These are phyloP conservation scores for Crucibulum laeve DNA, from an alignment of 768 basidiomycete species.

Conservation along the genomic window DNA sequence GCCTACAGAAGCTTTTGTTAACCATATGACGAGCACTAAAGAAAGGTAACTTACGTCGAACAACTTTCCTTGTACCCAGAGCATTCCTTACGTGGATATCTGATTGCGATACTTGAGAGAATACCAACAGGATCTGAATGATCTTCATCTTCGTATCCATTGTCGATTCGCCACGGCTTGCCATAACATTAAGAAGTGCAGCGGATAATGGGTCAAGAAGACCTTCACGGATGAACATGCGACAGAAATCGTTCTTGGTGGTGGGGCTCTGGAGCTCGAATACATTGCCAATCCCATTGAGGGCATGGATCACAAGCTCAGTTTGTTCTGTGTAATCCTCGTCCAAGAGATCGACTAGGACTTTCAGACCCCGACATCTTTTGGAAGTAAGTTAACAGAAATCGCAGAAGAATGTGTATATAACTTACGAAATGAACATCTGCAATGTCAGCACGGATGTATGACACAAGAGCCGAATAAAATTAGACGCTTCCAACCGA, in stretches of 20 bases:
- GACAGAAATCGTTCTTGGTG: constrained; percentile 96
- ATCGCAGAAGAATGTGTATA: background rate
- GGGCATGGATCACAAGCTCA: constrained; percentile 86
- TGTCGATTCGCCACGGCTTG: constrained; percentile 58
- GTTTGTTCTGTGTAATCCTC: constrained; percentile 93
- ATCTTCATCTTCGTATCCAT: constrained; percentile 84
- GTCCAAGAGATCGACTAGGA: constrained; percentile 93
- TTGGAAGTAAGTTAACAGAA: background rate
- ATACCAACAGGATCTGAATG: constrained; percentile 83
- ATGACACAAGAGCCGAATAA: constrained; percentile 88
- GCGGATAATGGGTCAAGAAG: constrained; percentile 88
- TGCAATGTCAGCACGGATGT: constrained; percentile 92
- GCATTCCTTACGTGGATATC: constrained; percentile 93
- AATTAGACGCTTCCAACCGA: constrained; percentile 91
- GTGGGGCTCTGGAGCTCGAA: constrained; percentile 96
- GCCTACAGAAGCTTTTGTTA: constrained; percentile 39
- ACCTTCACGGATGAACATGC: constrained; percentile 97
- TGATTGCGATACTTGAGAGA: constrained; percentile 94
- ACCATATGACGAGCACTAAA: background rate
- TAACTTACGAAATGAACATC: constrained; percentile 96
- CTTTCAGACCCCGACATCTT: constrained; percentile 92
- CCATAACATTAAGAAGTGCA: constrained; percentile 86
- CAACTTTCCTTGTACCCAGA: constrained; percentile 83
- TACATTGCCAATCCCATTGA: constrained; percentile 92
- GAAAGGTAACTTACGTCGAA: constrained; percentile 74